These are phyloP conservation scores for Coemansia sp. DNA, from an alignment of 192 early-diverging fungal species.

Conservation along the genomic window DNA sequence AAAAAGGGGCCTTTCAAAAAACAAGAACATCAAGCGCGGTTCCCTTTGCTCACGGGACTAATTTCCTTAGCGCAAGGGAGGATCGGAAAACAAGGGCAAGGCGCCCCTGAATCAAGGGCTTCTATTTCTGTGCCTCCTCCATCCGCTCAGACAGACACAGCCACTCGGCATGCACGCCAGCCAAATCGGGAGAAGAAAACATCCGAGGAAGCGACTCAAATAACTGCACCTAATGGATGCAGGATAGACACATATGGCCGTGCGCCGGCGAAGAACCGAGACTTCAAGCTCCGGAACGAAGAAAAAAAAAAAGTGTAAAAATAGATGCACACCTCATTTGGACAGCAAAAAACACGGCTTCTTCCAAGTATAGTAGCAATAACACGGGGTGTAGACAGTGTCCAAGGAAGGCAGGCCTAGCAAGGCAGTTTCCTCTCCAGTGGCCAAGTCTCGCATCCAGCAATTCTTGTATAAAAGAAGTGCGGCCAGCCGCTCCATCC, in stretches of 20 bases:
- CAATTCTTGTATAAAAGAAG: conserved; percentile 2
- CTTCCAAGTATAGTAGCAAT: conserved; percentile 7
- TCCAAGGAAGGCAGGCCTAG: background rate
- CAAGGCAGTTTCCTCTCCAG: background rate
- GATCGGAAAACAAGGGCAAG: background rate
- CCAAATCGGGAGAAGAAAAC: background rate
- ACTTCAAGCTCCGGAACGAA: background rate
- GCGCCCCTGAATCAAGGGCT: conserved; percentile 1
- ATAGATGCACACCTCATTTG: background rate
- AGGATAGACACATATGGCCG: background rate
- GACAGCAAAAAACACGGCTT: background rate
- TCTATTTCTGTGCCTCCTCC: too few relatives aligned
- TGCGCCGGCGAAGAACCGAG: background rate
- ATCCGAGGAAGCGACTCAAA: background rate
- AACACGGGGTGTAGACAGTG: background rate
- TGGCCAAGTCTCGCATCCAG: background rate
- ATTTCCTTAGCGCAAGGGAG: background rate
- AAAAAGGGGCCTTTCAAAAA: background rate
- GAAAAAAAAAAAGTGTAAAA: background rate
- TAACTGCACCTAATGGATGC: background rate
- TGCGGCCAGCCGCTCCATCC: background rate
- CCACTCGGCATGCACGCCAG: background rate
- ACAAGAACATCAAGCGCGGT: background rate
- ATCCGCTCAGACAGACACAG: background rate
- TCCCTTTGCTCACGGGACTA: background rate